A percentile compares a stretch with the other conserved stretches of the same genome.
Evolutionary conservation across 192 early-diverging fungal species (phyloP).

Genomic region (Backusella macrospora): DNA sequence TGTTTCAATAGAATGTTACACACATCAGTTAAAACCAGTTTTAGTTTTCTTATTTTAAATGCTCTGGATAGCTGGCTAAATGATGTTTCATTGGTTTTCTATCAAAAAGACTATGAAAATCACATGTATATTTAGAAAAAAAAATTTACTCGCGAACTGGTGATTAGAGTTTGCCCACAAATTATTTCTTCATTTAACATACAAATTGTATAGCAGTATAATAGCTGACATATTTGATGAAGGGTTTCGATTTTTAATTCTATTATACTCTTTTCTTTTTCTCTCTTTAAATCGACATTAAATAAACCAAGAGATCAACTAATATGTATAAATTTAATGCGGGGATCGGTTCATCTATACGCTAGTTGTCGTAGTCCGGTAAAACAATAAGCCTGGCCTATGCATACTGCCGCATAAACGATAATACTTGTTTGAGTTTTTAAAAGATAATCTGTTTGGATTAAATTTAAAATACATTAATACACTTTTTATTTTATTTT

Average conservation of each 20-base stretch:
- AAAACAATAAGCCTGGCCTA: neutral
- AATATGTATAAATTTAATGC: neutral
- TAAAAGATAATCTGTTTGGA: neutral
- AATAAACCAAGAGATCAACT: neutral
- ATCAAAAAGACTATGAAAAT: constrained; percentile 9
- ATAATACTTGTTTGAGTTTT: neutral
- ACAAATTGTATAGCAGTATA: neutral
- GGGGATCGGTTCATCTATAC: neutral
- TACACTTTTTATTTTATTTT: neutral
- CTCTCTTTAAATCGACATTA: neutral
- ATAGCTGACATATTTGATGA: neutral
- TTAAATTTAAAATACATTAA: constrained; percentile 2
- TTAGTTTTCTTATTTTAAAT: neutral
- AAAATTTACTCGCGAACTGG: neutral
- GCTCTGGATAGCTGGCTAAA: neutral
- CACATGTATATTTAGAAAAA: neutral
- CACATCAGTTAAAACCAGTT: neutral
- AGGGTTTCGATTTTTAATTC: neutral
- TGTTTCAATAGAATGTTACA: neutral
- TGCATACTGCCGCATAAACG: neutral
- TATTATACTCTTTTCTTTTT: neutral
- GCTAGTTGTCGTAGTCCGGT: constrained; percentile 2
- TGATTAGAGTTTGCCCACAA: neutral
- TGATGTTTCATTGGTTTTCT: constrained; percentile 11
- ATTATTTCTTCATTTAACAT: neutral